Evolutionary conservation across 305 asterid species (phyloP).

Genomic region (Stenogyne calaminthoides): DNA sequence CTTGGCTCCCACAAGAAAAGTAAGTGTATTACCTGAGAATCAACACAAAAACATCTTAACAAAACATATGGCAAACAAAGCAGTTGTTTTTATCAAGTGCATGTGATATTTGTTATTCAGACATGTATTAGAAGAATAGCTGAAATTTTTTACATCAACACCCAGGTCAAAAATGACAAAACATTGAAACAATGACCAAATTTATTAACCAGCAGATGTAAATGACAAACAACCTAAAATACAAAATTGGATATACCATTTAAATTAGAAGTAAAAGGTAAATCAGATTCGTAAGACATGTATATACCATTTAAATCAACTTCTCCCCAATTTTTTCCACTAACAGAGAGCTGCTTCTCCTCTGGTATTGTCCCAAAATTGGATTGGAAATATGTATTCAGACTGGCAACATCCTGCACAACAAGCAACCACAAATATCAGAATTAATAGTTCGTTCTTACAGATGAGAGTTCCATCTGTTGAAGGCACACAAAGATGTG

Average conservation of each 20-base stretch:
- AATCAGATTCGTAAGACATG: slow-evolving; percentile 3
- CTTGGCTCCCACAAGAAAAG: slow-evolving; percentile 82
- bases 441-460: not conserved
- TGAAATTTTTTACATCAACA: slow-evolving; percentile 1
- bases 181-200: not conserved
- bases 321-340: slow-evolving; percentile 99
- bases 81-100: not conserved
- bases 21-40: slow-evolving; percentile 74
- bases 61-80: not conserved
- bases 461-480: slow-evolving; percentile 2
- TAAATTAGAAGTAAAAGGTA: slow-evolving; percentile 1
- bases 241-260: not conserved
- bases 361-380: slow-evolving; percentile 67
- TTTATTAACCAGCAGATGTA: not conserved
- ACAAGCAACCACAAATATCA: slow-evolving; percentile 30
- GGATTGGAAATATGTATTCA: slow-evolving; percentile 74
- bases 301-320: slow-evolving; percentile 84
- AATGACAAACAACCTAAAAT: not conserved
- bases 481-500: slow-evolving; percentile 21
- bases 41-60: slow-evolving; percentile 7
- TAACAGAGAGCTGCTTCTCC: slow-evolving; percentile 94
- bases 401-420: slow-evolving; percentile 83
- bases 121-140: not conserved
- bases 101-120: slow-evolving; percentile 3
- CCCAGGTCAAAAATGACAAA: slow-evolving; percentile 7